Evolutionary conservation across 179 eudicot genomes (phyloP).

Genomic region (Patellifolia procumbens): DNA sequence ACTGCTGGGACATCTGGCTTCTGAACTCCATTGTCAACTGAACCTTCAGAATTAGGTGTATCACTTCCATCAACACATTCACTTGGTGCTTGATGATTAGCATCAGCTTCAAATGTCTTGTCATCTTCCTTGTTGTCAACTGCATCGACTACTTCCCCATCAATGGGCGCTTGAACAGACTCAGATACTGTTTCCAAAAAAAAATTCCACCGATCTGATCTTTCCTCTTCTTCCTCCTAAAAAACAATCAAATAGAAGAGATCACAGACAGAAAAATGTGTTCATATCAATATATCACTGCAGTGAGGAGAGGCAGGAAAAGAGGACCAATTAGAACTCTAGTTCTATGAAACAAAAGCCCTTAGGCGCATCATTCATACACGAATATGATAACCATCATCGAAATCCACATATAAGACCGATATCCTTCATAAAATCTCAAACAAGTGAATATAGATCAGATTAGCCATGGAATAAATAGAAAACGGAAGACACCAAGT

Average conservation of each 20-base stretch:
- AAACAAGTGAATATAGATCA: neutral
- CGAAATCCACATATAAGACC: neutral
- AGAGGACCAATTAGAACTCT: neutral
- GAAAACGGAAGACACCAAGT: neutral
- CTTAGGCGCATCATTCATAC: neutral
- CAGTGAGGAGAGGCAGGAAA: neutral
- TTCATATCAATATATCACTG: neutral
- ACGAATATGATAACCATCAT: neutral
- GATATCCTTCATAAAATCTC: neutral
- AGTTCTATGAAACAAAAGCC: neutral
- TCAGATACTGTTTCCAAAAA: conserved; percentile 68
- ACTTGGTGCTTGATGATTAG: conserved; percentile 27
- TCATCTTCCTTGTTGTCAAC: conserved; percentile 26
- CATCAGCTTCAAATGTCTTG: conserved; percentile 30
- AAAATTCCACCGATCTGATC: conserved; percentile 87
- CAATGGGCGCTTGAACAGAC: conserved; percentile 44
- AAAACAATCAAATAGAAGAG: conserved; percentile 6
- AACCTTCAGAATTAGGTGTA: conserved; percentile 17
- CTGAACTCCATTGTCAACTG: conserved; percentile 31
- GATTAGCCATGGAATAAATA: neutral
- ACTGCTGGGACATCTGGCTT: conserved; percentile 36
- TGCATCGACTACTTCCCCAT: conserved; percentile 36
- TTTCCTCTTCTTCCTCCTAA: conserved; percentile 99
- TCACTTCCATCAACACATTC: conserved; percentile 33
- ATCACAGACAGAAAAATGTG: neutral